Evolutionary conservation across 2,329 filamentous ascomycete genomes (phyloP).

Genomic region (Fusarium concolor): DNA sequence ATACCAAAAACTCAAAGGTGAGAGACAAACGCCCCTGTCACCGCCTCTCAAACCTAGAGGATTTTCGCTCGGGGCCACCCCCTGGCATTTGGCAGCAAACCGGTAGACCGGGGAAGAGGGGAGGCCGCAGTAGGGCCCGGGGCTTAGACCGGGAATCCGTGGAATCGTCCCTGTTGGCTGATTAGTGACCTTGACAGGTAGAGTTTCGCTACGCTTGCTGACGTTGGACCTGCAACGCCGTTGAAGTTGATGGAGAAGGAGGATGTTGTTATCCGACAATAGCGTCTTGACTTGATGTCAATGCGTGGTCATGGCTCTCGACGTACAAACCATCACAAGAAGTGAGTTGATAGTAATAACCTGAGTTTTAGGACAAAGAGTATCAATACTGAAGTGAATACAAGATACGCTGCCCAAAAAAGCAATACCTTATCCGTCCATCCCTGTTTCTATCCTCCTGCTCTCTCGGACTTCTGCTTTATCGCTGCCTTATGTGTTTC

Average conservation of each 20-base stretch:
- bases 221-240: slow-evolving; percentile 25
- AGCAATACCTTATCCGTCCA: not conserved
- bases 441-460: not conserved
- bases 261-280: not conserved
- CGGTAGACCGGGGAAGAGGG: slow-evolving; percentile 29
- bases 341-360: not conserved
- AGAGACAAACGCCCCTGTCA: slow-evolving; percentile 15
- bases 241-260: slow-evolving; percentile 8
- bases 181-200: slow-evolving; percentile 2
- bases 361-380: slow-evolving; percentile 3
- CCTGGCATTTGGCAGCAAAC: not conserved
- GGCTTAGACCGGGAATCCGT: slow-evolving; percentile 28
- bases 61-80: not conserved
- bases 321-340: not conserved
- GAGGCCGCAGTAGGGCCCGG: slow-evolving; percentile 37
- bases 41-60: slow-evolving; percentile 21
- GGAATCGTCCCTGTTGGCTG: slow-evolving; percentile 38
- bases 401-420: not conserved
- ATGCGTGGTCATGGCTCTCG: not conserved
- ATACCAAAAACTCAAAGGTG: not conserved
- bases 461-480: not conserved
- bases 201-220: slow-evolving; percentile 23
- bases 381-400: slow-evolving; percentile 7
- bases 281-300: not conserved
- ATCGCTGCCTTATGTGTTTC: slow-evolving; percentile 19